Evolutionary conservation across 441 rosid genomes (phyloP).

Genomic region (Populus hybrid): DNA sequence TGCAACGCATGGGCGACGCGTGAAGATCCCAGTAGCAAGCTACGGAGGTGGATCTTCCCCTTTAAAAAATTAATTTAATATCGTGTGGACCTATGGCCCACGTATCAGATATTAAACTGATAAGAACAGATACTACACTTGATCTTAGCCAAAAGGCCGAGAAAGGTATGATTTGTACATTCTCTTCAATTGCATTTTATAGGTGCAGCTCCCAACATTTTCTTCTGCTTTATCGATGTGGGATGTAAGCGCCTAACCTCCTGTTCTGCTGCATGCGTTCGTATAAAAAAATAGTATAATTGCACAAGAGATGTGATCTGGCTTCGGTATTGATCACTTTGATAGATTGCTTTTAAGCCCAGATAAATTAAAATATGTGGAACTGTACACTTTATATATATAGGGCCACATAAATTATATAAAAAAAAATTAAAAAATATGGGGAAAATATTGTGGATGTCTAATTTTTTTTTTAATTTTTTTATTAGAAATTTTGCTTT

Average conservation of each 20-base stretch:
- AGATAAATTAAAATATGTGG: too few species aligned
- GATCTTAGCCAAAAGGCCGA: slow-evolving; percentile 73
- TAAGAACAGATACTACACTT: slow-evolving; percentile 61
- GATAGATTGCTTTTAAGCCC: too few species aligned
- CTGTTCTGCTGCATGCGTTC: not conserved
- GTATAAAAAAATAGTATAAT: not conserved
- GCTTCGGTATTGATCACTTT: too few species aligned
- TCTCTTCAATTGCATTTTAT: rapidly evolving
- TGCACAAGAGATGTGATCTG: not conserved
- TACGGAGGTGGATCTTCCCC: not conserved
- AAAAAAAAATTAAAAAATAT: too few species aligned
- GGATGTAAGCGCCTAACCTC: not conserved
- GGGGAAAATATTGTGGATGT: too few species aligned
- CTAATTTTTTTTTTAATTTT: too few species aligned
- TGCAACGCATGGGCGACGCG: not conserved
- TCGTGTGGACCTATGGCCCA: slow-evolving; percentile 13
- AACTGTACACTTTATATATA: too few species aligned
- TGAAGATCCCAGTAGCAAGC: not conserved
- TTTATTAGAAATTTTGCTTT: too few species aligned
- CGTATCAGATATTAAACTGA: slow-evolving; percentile 55
- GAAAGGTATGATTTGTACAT: slow-evolving; percentile 26
- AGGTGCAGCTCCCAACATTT: not conserved
- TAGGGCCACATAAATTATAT: too few species aligned
- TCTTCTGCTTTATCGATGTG: not conserved
- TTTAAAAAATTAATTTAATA: not conserved